These are phyloP conservation scores for Annulohypoxylon moriforme DNA, from an alignment of 495 filamentous ascomycete genomes.

Conservation along the genomic window DNA sequence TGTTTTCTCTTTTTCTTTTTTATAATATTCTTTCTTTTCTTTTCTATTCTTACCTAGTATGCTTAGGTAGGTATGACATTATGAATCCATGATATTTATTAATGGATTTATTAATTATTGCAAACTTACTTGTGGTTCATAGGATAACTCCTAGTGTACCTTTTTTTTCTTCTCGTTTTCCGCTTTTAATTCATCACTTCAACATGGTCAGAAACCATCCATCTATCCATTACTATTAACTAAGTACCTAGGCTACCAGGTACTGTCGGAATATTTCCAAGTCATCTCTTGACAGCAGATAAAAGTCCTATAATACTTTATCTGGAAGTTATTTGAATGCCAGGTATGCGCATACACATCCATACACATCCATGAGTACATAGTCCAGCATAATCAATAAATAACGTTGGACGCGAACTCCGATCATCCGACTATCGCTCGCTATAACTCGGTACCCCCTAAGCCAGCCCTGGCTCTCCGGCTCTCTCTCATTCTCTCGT, in stretches of 20 bases:
- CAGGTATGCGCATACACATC: slow-evolving; percentile 18
- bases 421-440: slow-evolving; percentile 28
- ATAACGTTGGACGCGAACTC: slow-evolving; percentile 4
- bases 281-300: neutral
- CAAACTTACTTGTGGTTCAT: no score
- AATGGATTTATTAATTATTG: no score
- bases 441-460: neutral
- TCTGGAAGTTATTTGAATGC: no score
- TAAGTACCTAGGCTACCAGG: no score
- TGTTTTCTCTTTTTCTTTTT: neutral
- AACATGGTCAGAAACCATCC: no score
- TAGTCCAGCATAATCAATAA: slow-evolving; percentile 12
- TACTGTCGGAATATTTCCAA: neutral
- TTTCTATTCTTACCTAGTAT: neutral
- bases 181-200: no score
- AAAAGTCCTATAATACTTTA: neutral
- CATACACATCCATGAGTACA: no score
- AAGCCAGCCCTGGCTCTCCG: neutral
- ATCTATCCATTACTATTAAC: no score
- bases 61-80: no score
- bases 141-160: no score
- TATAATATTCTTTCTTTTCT: neutral
- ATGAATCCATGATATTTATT: no score
- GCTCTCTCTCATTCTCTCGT: slow-evolving; percentile 1
- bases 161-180: no score